Conservation (phyloP, 495 filamentous ascomycete species). For the Talaromyces stipitatus region DNA sequence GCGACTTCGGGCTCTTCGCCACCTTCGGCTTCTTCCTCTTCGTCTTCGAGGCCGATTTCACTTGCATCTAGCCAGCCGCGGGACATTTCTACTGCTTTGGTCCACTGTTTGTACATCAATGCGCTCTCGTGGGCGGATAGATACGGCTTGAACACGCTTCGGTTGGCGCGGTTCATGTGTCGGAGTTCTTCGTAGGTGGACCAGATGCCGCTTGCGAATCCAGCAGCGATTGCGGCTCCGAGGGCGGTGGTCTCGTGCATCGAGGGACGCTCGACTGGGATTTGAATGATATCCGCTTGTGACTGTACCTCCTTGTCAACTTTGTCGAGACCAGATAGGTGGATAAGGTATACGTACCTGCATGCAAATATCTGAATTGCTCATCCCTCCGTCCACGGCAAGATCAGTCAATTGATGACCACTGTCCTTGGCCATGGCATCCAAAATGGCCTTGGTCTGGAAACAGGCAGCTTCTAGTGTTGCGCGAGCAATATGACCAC, state of each 20-base stretch:
- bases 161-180: slow-evolving; percentile 65
- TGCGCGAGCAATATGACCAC: slow-evolving; percentile 89
- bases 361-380: slow-evolving; percentile 89
- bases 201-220: slow-evolving; percentile 81
- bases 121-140: slow-evolving; percentile 52
- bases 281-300: slow-evolving; percentile 37
- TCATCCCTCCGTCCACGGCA: slow-evolving; percentile 92
- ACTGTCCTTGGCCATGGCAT: slow-evolving; percentile 92
- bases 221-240: slow-evolving; percentile 88
- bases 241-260: slow-evolving; percentile 95
- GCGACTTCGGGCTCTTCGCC: background rate
- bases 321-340: too few relatives aligned
- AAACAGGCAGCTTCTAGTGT: slow-evolving; percentile 93
- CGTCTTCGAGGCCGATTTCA: slow-evolving; percentile 7
- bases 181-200: slow-evolving; percentile 69
- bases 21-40: background rate
- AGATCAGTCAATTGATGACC: slow-evolving; percentile 68
- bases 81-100: slow-evolving; percentile 79
- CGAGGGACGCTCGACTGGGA: slow-evolving; percentile 36
- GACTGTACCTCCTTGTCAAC: slow-evolving; percentile 17
- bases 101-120: slow-evolving; percentile 67
- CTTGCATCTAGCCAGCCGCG: slow-evolving; percentile 55
- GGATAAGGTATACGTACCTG: slow-evolving; percentile 40
- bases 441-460: slow-evolving; percentile 90
- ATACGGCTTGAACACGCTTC: slow-evolving; percentile 64